Base-by-base conservation (phyloP, 192 early-diverging fungal species). In the Entomortierella beljakovae region DNA sequence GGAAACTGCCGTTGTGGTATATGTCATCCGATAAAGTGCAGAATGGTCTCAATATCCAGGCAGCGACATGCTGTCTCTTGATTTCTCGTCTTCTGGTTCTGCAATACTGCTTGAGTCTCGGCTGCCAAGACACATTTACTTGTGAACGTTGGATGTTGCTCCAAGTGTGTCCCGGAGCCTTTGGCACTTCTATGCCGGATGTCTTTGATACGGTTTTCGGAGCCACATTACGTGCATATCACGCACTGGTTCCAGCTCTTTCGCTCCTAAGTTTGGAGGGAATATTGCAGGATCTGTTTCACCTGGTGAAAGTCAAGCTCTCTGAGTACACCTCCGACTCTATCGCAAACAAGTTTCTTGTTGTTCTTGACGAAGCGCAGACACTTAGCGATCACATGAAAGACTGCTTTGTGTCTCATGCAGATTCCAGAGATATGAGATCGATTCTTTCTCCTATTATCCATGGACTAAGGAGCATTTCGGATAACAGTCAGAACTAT, bases 161-260 rank as follows among this genome's bases (percentile, higher is more conserved):
- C 66, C 61, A 69, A 77, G 66, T 77, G 29, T 77, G 74, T 49
- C 74, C 66, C 26, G 66, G 74, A 77, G 74, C 66, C 61, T 77
- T 77, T 69, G 66, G 69, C 15, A 11, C 53, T 37, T 6, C 54
- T 29, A 37, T 69, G 57, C 52, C 66, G 38, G 65, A 77, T 69
- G 66, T 77, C 61, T 77, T 77, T 68, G 66, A 77, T 56, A 25
- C 2, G 11, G 56, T 77, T 64, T 77, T 69, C 66, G 42, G 48
- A 50, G 61, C 46, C 42, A n/a, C 59, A 77, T 40, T 77, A 37
- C 0, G 9, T 55, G 66, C 46, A 35, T 66, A 68, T 46, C 70
- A 73, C 53, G 49, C 49, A 13, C 70, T 53, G 46, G 60, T 22
- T 20, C 62, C 70, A 18, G 51, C 25, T 22, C 8, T 70, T 48